phyloP scores from a whole-genome alignment of 345 rosid genomes.

The Salix brachista region DNA sequence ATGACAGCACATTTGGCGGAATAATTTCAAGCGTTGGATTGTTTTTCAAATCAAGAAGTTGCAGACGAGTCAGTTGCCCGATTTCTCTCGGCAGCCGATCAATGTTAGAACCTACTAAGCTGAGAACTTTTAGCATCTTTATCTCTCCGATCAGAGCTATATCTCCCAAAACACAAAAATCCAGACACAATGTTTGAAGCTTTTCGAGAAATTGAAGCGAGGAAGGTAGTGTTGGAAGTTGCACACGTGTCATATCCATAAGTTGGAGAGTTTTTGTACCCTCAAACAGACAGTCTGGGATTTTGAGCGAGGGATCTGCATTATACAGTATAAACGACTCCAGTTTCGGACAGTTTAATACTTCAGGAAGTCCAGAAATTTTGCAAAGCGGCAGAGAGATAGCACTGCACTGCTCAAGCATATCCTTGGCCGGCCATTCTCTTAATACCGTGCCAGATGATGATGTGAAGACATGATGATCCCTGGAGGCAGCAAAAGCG shows the following conservation, averaged over 20 bases:
- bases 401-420: neutral
- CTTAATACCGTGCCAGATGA: neutral
- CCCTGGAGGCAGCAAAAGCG: constrained; percentile 8
- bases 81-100: constrained; percentile 1
- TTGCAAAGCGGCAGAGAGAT: neutral
- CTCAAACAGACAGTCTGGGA: neutral
- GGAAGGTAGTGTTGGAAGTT: constrained; percentile 1
- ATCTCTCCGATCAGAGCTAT: constrained; percentile 4
- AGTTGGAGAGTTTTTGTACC: constrained; percentile 5
- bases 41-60: constrained; percentile 13
- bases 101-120: constrained; percentile 8
- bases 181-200: constrained; percentile 21
- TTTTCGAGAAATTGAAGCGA: constrained; percentile 3
- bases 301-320: neutral
- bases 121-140: constrained; percentile 13
- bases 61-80: neutral
- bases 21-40: constrained; percentile 4
- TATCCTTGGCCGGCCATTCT: neutral
- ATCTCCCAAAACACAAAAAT: neutral
- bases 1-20: constrained; percentile 10
- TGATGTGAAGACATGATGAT: neutral
- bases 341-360: constrained; percentile 14
- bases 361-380: constrained; percentile 1
- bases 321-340: neutral
- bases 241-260: constrained; percentile 1